Evolutionary conservation across 1,139 yeast species (phyloP), one percentile per base, ranked within the genome.

Genomic region (Sugiyamaella xylanicola): DNA sequence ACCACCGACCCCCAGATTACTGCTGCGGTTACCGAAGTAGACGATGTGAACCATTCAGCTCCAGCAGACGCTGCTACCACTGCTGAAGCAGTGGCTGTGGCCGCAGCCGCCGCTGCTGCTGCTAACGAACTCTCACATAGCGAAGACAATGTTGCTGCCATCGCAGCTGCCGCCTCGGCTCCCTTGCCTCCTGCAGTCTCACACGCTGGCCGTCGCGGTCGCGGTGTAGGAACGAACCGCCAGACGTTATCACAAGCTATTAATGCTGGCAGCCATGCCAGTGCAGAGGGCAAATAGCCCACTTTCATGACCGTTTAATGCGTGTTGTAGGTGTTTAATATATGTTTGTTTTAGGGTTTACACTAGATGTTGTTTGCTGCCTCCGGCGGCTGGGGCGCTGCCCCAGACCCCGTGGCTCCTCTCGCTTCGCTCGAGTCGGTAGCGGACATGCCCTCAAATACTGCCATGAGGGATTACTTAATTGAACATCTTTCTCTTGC

Each of bases 251-350:
- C 66, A 21, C 64, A 63, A 36, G 46, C 64, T 11, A 61, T 65
- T 40, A 66, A 65, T 48, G 68, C 69, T 32, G 69, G 69, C 21
- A 63, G 61, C 45, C 67, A 64, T 52, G 50, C 59, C 37, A 57
- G 61, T 37, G 36, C 48, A 2, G 51, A 46, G 21, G 48, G 45
- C 19, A 45, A 56, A 53, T 43, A 40, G 27, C 22, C 37, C 41
- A 17, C 37, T 25, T 25, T 25, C 15, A 32, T n/a, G 37, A n/a
- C 15, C 37, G 4, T 32, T 32, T 32, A 7, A 32, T 32, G 37
- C 37, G 5, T 8, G 4, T 32, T n/a, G 32, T 11, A 25, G 8
- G 37, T 11, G 37, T 32, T 13, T 32, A 32, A 32, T 32, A 32
- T 32, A 32, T 11, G 40, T 36, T 36, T 5, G 15, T 16, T 39